Evolutionary conservation across 2,329 filamentous ascomycete species (phyloP).

Genomic region (Lecanoromycetidae sp.): DNA sequence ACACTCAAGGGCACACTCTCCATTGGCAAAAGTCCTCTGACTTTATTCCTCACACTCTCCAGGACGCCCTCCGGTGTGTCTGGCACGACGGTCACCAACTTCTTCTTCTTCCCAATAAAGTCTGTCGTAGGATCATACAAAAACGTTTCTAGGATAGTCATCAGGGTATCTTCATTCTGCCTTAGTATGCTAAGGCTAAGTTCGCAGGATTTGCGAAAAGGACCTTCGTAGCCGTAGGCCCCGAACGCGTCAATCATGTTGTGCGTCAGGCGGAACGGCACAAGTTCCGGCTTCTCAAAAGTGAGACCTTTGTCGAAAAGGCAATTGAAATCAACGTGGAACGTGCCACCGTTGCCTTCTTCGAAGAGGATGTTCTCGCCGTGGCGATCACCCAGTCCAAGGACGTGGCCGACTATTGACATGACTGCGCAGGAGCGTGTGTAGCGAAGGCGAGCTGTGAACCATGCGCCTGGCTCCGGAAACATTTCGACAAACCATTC

Average conservation of each 20-base stretch:
- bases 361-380: conserved; percentile 95
- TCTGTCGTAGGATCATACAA: conserved; percentile 95
- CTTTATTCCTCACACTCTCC: conserved; percentile 76
- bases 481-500: conserved; percentile 96
- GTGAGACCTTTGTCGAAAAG: conserved; percentile 80
- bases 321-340: conserved; percentile 99
- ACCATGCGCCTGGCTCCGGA: conserved; percentile 85
- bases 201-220: conserved; percentile 83
- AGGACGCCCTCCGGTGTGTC: conserved; percentile 69
- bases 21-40: conserved; percentile 68
- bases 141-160: conserved; percentile 95
- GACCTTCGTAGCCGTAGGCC: conserved; percentile 78
- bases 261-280: conserved; percentile 93
- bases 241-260: conserved; percentile 99
- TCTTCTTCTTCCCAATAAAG: conserved; percentile 62
- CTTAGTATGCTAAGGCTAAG: conserved; percentile 72
- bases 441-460: conserved; percentile 75
- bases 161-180: conserved; percentile 88
- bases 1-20: conserved; percentile 90
- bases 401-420: conserved; percentile 96
- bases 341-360: conserved; percentile 81
- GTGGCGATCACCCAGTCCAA: conserved; percentile 87
- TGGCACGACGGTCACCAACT: conserved; percentile 41
- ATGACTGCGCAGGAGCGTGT: conserved; percentile 93
- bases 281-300: conserved; percentile 85